Conservation (phyloP, 371 early-diverging fungal species). For the Rhizopus delemar region DNA sequence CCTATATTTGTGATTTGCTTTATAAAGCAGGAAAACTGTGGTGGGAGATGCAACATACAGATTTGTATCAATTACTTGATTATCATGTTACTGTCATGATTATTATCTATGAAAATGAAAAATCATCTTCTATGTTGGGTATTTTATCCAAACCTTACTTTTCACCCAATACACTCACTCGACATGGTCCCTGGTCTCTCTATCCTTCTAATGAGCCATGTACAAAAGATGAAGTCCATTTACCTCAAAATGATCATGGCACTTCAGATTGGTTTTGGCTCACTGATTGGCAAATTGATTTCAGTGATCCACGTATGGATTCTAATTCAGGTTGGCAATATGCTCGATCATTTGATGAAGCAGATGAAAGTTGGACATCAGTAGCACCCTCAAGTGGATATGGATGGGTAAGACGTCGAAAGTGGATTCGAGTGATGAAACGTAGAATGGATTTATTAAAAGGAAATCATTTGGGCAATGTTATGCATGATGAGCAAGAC, state of each 20-base stretch:
- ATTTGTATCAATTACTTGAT: slow-evolving; percentile 44
- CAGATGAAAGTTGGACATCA: slow-evolving; percentile 55
- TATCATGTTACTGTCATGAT: slow-evolving; percentile 63
- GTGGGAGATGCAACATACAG: slow-evolving; percentile 40
- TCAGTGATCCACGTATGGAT: slow-evolving; percentile 60
- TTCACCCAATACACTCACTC: slow-evolving; percentile 50
- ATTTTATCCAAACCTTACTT: slow-evolving; percentile 47
- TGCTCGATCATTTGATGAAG: slow-evolving; percentile 53
- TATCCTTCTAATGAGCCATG: slow-evolving; percentile 46
- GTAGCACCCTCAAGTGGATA: slow-evolving; percentile 49
- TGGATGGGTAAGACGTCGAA: slow-evolving; percentile 66
- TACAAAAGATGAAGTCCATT: slow-evolving; percentile 51
- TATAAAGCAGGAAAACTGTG: slow-evolving; percentile 56
- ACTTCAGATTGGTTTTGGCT: slow-evolving; percentile 73
- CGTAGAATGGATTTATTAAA: slow-evolving; percentile 53
- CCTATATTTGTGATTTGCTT: slow-evolving; percentile 70
- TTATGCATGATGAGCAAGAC: not conserved
- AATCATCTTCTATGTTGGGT: slow-evolving; percentile 50
- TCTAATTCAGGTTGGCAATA: slow-evolving; percentile 69
- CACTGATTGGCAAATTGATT: slow-evolving; percentile 76
- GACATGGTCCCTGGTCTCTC: slow-evolving; percentile 62
- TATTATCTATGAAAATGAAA: slow-evolving; percentile 66
- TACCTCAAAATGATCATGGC: slow-evolving; percentile 38
- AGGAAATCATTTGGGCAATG: slow-evolving; percentile 28
- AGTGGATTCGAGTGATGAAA: slow-evolving; percentile 77